phyloP scores from a whole-genome alignment of 768 basidiomycete species.

The Serendipita indica region DNA sequence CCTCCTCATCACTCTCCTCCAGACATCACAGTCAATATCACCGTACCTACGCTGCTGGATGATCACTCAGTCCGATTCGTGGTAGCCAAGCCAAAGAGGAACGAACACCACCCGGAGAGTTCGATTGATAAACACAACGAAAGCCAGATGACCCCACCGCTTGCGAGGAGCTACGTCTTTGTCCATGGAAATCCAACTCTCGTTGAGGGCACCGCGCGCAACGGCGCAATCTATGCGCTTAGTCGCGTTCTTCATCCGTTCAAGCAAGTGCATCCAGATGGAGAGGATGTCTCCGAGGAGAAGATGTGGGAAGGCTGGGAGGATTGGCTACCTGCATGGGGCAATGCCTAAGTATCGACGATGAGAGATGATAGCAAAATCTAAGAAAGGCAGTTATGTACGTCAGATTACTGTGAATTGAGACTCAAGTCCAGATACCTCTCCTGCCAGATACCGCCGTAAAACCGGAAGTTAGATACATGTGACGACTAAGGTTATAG shows the following conservation, averaged over 20 bases:
- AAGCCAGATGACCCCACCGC: not conserved
- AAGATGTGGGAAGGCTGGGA: slow-evolving; percentile 33
- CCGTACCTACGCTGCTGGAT: slow-evolving; percentile 29
- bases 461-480: not conserved
- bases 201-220: slow-evolving; percentile 37
- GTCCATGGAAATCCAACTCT: slow-evolving; percentile 29
- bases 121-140: not conserved
- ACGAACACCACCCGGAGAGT: not conserved
- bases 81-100: slow-evolving; percentile 27
- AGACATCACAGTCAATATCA: slow-evolving; percentile 23
- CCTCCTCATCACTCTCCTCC: slow-evolving; percentile 8
- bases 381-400: not conserved
- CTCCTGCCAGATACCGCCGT: not conserved
- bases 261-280: not conserved
- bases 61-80: slow-evolving; percentile 33
- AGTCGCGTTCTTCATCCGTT: slow-evolving; percentile 29
- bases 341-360: slow-evolving; percentile 18
- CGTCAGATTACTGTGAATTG: not conserved
- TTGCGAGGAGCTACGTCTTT: slow-evolving; percentile 23
- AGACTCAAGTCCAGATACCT: not conserved
- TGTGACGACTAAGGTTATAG: not conserved
- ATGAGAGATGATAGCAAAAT: not conserved
- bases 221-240: slow-evolving; percentile 44
- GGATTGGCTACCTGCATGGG: slow-evolving; percentile 37
- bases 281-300: slow-evolving; percentile 11